Evolutionary conservation across 768 basidiomycete genomes (phyloP).

Genomic region (Mycena vitilis): DNA sequence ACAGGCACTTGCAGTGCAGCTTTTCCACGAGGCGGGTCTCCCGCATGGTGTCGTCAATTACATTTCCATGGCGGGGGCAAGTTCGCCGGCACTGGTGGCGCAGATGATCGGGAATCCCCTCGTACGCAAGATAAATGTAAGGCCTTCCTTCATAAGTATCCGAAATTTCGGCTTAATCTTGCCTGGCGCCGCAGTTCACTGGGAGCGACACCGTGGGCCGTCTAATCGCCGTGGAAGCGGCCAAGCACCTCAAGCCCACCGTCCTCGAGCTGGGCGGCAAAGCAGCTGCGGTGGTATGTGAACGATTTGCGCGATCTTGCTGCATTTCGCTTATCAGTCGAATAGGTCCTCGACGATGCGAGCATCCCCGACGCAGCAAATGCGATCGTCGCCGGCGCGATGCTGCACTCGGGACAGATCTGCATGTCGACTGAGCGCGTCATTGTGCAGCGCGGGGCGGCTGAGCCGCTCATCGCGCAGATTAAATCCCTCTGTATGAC

Average conservation of each 20-base stretch:
- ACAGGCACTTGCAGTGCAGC: constrained; percentile 57
- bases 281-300: constrained; percentile 60
- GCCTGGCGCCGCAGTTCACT: constrained; percentile 54
- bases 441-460: constrained; percentile 59
- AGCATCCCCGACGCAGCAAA: constrained; percentile 65
- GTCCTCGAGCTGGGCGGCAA: constrained; percentile 70
- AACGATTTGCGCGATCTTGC: neutral
- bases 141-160: constrained; percentile 22
- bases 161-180: neutral
- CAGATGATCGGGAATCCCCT: constrained; percentile 67
- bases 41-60: constrained; percentile 71
- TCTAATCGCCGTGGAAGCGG: constrained; percentile 65
- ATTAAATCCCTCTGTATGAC: constrained; percentile 46
- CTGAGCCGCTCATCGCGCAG: constrained; percentile 48
- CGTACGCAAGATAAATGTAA: constrained; percentile 65
- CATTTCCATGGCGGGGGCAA: constrained; percentile 58
- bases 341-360: constrained; percentile 63
- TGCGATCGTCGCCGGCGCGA: constrained; percentile 56
- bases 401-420: constrained; percentile 64
- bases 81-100: constrained; percentile 56
- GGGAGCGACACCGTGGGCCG: constrained; percentile 66
- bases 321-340: neutral
- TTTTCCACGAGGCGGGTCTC: constrained; percentile 68
- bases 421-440: constrained; percentile 72
- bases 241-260: constrained; percentile 66